Evolutionary conservation across 2,329 filamentous ascomycete genomes (phyloP).

Genomic region (Botryosphaeria dothidea): DNA sequence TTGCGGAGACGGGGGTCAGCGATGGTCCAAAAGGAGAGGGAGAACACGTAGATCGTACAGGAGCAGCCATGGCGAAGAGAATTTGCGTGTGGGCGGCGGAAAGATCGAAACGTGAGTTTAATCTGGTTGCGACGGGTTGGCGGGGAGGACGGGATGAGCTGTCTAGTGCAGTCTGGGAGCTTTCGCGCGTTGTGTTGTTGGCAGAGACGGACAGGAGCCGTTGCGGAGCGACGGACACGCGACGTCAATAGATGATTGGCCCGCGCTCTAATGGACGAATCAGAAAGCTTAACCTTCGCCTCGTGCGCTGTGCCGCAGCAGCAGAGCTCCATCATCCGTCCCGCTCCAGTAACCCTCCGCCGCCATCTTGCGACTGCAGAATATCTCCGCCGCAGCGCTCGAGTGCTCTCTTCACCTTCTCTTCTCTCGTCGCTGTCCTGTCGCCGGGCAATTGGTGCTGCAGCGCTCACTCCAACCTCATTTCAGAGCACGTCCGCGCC

Average conservation of each 20-base stretch:
- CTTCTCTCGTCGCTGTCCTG: not conserved
- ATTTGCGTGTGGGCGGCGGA: not conserved
- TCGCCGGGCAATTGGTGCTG: not conserved
- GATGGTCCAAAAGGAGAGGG: slow-evolving; percentile 12
- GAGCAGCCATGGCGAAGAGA: slow-evolving; percentile 14
- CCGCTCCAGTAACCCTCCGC: not conserved
- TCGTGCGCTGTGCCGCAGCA: slow-evolving; percentile 7
- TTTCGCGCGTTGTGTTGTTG: slow-evolving; percentile 8
- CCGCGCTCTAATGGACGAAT: slow-evolving; percentile 3
- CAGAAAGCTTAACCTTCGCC: not conserved
- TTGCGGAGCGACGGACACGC: slow-evolving; percentile 2
- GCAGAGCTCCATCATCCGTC: not conserved
- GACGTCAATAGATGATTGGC: slow-evolving; percentile 5
- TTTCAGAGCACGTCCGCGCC: slow-evolving; percentile 10
- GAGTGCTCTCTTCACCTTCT: not conserved
- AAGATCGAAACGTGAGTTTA: not conserved
- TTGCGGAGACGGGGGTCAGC: slow-evolving; percentile 1
- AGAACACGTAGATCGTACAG: slow-evolving; percentile 12
- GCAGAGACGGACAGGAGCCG: not conserved
- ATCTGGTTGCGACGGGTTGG: not conserved
- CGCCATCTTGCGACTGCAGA: not conserved
- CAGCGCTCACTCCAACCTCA: not conserved
- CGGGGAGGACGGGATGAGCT: not conserved
- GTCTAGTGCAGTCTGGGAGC: not conserved
- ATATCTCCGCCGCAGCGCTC: not conserved